A percentile compares a stretch with the other conserved stretches of the same genome.
Evolutionary conservation across 73 alveolate genomes (phyloP).

Genomic region (Breviolum minutum): DNA sequence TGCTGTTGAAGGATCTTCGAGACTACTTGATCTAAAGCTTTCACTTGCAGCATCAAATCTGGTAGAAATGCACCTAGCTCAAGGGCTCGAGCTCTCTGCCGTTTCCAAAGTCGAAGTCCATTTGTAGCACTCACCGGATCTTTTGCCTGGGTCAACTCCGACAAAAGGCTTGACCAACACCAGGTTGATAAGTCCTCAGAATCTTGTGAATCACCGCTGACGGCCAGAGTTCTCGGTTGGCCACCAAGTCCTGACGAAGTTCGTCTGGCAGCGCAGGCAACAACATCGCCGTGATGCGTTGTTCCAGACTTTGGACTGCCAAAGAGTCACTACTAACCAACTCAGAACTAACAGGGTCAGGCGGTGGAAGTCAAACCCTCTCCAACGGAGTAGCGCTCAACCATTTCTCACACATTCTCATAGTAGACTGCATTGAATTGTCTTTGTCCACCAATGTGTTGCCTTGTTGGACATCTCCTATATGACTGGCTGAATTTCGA

Average conservation of each 20-base stretch:
- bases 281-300: neutral
- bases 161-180: too few species aligned
- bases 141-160: too few species aligned
- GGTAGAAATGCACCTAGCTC: neutral
- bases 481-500: too few species aligned
- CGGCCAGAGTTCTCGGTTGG: neutral
- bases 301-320: neutral
- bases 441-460: too few species aligned
- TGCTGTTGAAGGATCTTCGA: too few species aligned
- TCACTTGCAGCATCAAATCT: neutral
- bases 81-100: neutral
- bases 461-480: too few species aligned
- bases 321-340: too few species aligned
- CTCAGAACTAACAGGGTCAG: neutral
- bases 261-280: neutral
- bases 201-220: neutral
- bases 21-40: too few species aligned
- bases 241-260: neutral
- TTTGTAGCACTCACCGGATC: neutral
- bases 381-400: neutral
- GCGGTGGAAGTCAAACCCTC: neutral
- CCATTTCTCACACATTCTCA: neutral
- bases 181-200: neutral
- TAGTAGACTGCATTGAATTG: neutral
- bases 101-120: neutral